phyloP scores from a whole-genome alignment of 148 eudicot genomes.

The Chenopodium quinoa region DNA sequence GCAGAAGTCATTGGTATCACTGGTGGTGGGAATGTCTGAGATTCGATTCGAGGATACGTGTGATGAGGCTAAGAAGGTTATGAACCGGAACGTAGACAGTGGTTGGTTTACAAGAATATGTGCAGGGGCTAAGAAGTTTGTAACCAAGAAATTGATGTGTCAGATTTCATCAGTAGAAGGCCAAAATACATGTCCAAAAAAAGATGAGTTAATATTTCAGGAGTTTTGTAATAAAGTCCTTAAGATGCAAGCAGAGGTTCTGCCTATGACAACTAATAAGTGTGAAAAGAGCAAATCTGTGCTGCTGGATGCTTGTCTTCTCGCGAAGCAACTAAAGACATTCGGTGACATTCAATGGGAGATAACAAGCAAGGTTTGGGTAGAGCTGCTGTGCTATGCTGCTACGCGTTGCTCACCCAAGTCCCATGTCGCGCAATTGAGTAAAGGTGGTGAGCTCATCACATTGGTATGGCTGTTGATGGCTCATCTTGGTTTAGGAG shows the following conservation, averaged over 20 bases:
- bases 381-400: constrained; percentile 35
- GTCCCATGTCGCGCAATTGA: constrained; percentile 20
- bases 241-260: background rate
- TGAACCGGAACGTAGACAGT: background rate
- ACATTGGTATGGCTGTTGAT: constrained; percentile 32
- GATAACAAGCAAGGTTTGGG: constrained; percentile 38
- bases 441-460: constrained; percentile 29
- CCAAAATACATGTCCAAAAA: background rate
- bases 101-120: background rate
- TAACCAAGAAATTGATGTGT: background rate
- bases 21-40: constrained; percentile 31
- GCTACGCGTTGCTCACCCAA: constrained; percentile 24
- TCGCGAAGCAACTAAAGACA: constrained; percentile 28
- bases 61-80: constrained; percentile 20
- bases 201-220: background rate
- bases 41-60: constrained; percentile 26
- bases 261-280: background rate
- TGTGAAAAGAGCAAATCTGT: constrained; percentile 38
- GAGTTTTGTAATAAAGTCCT: background rate
- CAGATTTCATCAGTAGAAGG: too few species aligned
- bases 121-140: background rate
- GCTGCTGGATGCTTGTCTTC: constrained; percentile 30
- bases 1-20: constrained; percentile 23
- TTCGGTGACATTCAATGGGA: constrained; percentile 30
- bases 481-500: constrained; percentile 37